Evolutionary conservation across 495 filamentous ascomycete species (phyloP).

Genomic region (Penicillium canescens): DNA sequence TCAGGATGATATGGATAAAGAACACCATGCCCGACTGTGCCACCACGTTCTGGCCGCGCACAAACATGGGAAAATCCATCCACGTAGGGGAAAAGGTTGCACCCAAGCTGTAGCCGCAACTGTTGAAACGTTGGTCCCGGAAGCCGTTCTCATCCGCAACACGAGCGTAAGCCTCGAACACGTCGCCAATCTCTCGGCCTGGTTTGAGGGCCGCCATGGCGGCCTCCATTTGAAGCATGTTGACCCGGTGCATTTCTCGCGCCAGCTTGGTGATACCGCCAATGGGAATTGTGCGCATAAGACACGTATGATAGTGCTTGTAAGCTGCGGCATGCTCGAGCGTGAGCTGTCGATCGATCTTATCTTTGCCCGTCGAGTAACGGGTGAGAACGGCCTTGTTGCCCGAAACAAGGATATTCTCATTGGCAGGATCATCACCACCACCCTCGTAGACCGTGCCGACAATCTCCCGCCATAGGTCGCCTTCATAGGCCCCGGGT

Average conservation of each 20-base stretch:
- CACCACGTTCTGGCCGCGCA: slow-evolving; percentile 21
- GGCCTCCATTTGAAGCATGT: slow-evolving; percentile 24
- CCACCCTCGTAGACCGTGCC: slow-evolving; percentile 25
- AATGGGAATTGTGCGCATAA: slow-evolving; percentile 27
- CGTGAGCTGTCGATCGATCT: slow-evolving; percentile 23
- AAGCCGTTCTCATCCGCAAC: slow-evolving; percentile 28
- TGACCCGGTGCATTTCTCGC: slow-evolving; percentile 19
- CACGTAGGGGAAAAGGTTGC: slow-evolving; percentile 25
- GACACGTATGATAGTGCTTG: slow-evolving; percentile 26
- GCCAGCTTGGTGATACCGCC: slow-evolving; percentile 24
- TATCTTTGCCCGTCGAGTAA: slow-evolving; percentile 24
- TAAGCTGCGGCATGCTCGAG: slow-evolving; percentile 25
- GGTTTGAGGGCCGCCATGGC: slow-evolving; percentile 23
- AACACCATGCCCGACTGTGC: slow-evolving; percentile 24
- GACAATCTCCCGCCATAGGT: slow-evolving; percentile 23
- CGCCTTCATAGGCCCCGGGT: slow-evolving; percentile 25
- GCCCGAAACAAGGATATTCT: slow-evolving; percentile 28
- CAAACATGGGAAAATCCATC: slow-evolving; percentile 31
- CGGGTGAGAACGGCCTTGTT: slow-evolving; percentile 28
- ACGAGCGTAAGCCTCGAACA: slow-evolving; percentile 27
- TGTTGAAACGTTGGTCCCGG: slow-evolving; percentile 25
- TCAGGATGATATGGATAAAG: slow-evolving; percentile 29
- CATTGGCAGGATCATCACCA: slow-evolving; percentile 26
- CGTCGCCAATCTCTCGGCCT: slow-evolving; percentile 19
- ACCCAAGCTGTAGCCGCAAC: slow-evolving; percentile 22